Percentiles rank a stretch among this genome's conserved stretches.
Conservation (phyloP, 495 filamentous ascomycete genomes). For the Penicillium dipodomyicola region DNA sequence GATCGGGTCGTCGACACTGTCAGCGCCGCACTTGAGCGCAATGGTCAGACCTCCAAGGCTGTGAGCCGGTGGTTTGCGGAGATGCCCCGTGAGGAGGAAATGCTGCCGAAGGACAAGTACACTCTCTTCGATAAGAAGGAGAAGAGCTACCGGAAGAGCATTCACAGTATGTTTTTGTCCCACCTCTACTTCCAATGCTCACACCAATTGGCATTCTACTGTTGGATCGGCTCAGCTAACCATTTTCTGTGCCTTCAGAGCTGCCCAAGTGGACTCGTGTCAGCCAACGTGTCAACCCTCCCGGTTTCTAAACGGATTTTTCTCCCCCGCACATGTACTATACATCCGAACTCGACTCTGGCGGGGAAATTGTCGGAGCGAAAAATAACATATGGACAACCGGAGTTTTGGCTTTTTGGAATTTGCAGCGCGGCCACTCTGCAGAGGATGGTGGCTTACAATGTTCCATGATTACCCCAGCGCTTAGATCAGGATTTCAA, state of each 20-base stretch:
- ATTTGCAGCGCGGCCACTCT: slow-evolving; percentile 24
- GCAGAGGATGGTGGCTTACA: slow-evolving; percentile 23
- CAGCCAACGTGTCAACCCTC: slow-evolving; percentile 87
- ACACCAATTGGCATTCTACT: not conserved
- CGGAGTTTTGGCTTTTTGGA: slow-evolving; percentile 43
- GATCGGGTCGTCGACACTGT: slow-evolving; percentile 78
- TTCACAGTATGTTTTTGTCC: slow-evolving; percentile 73
- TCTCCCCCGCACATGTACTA: slow-evolving; percentile 31
- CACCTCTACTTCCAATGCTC: not conserved
- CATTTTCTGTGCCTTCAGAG: slow-evolving; percentile 48
- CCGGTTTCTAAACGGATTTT: slow-evolving; percentile 68
- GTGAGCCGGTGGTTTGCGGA: slow-evolving; percentile 86
- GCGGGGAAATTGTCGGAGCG: slow-evolving; percentile 12
- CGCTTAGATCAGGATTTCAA: slow-evolving; percentile 26
- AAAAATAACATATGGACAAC: slow-evolving; percentile 30
- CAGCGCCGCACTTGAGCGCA: slow-evolving; percentile 68
- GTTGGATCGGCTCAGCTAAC: not conserved
- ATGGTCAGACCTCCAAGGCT: slow-evolving; percentile 65
- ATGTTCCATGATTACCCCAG: slow-evolving; percentile 30
- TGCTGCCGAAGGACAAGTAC: slow-evolving; percentile 96
- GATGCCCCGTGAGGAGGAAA: slow-evolving; percentile 95
- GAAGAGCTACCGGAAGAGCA: slow-evolving; percentile 91
- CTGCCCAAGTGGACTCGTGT: slow-evolving; percentile 96
- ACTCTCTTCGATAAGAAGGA: slow-evolving; percentile 96
- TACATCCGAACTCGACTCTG: slow-evolving; percentile 24